Conservation (phyloP, 441 rosid genomes). For the Erysimum cheiri region DNA sequence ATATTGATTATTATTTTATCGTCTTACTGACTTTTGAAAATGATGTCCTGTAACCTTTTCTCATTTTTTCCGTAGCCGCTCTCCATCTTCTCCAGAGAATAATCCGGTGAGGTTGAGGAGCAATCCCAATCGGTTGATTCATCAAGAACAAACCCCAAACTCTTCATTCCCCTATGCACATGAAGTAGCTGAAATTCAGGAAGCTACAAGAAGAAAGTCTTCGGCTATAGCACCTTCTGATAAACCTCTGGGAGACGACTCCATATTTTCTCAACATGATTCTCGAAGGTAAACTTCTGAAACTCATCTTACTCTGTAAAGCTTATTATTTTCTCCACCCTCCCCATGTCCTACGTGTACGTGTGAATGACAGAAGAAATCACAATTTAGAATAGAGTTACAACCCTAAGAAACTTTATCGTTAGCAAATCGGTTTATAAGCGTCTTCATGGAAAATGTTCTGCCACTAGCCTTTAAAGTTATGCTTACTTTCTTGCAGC, state of each 20-base stretch:
- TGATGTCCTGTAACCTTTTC: conserved; percentile 14
- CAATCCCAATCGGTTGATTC: conserved; percentile 44
- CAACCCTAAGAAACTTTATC: conserved; percentile 15
- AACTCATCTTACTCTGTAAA: conserved; percentile 32
- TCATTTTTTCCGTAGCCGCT: conserved; percentile 51
- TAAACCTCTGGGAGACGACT: conserved; percentile 48
- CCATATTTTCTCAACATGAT: conserved; percentile 47
- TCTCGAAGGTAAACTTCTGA: conserved; percentile 56
- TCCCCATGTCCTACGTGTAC: background rate
- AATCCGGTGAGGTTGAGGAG: conserved; percentile 48
- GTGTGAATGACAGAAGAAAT: conserved; percentile 21
- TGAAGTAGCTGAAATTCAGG: conserved; percentile 51
- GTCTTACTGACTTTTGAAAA: conserved; percentile 25
- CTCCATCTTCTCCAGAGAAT: conserved; percentile 47
- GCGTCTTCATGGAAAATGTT: background rate
- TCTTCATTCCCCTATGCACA: conserved; percentile 44
- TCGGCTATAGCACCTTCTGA: conserved; percentile 44
- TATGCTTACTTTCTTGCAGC: conserved; percentile 29
- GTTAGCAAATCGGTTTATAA: conserved; percentile 6
- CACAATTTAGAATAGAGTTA: conserved; percentile 22
- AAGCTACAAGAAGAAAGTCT: conserved; percentile 53
- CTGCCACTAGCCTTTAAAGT: conserved; percentile 30
- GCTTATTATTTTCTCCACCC: conserved; percentile 14
- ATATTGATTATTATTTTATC: conserved; percentile 7
- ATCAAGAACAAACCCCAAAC: conserved; percentile 46